Percentiles rank a stretch among this genome's conserved stretches.
Evolutionary conservation across 176 grass and related monocot genomes (phyloP).

Genomic region (sorghum (Sorghum bicolor)): DNA sequence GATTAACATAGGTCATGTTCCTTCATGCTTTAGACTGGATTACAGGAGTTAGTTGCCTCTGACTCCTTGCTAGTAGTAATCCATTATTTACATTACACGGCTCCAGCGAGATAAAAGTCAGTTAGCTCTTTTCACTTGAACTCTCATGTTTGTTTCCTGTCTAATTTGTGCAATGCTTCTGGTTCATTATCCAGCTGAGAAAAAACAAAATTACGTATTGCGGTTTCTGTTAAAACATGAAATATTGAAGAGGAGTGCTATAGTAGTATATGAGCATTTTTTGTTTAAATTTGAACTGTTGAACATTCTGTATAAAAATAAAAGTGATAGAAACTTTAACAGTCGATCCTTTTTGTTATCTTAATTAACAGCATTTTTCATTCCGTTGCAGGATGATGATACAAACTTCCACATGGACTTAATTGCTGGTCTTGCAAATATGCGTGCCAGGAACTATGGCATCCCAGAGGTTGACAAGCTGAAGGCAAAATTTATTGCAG

Average conservation of each 20-base stretch:
- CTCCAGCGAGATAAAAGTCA: background rate
- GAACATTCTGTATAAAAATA: background rate
- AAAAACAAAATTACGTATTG: background rate
- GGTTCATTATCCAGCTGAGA: background rate
- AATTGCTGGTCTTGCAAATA: slow-evolving; percentile 75
- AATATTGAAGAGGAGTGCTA: background rate
- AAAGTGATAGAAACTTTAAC: slow-evolving; percentile 1
- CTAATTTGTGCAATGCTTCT: background rate
- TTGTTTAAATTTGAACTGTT: background rate
- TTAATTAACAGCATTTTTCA: background rate
- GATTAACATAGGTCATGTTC: background rate
- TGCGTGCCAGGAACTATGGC: slow-evolving; percentile 79
- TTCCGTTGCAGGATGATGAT: slow-evolving; percentile 68
- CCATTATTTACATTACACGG: background rate
- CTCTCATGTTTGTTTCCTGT: background rate
- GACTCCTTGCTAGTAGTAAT: slow-evolving; percentile 13
- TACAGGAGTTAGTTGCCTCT: background rate
- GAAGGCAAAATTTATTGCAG: slow-evolving; percentile 78
- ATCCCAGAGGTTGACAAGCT: slow-evolving; percentile 73
- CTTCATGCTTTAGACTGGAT: slow-evolving; percentile 7
- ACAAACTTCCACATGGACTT: slow-evolving; percentile 85
- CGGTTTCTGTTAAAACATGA: background rate
- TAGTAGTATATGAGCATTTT: slow-evolving; percentile 6
- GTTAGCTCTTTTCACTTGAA: slow-evolving; percentile 2
- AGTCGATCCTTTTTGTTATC: background rate